A percentile compares a stretch with the other conserved stretches of the same genome.
These are phyloP conservation scores for Ustilago curta DNA, from an alignment of 1,284 basidiomycete species.

Conservation along the genomic window DNA sequence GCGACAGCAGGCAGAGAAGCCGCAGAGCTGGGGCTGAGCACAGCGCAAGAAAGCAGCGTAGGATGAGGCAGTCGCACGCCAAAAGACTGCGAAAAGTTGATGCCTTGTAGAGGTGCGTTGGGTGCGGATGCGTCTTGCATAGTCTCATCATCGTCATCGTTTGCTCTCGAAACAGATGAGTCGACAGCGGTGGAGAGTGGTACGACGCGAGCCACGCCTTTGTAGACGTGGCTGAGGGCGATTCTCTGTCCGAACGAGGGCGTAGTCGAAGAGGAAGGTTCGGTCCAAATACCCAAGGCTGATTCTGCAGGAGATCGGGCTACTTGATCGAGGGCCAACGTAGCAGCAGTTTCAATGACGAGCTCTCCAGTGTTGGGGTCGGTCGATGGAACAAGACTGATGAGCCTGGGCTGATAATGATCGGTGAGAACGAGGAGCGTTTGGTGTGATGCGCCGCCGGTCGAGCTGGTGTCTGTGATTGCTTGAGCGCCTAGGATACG, in stretches of 20 bases:
- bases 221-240: constrained; percentile 51
- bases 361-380: constrained; percentile 14
- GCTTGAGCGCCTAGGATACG: constrained; percentile 41
- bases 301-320: constrained; percentile 57
- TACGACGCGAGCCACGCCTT: constrained; percentile 48
- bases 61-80: constrained; percentile 59
- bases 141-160: constrained; percentile 20
- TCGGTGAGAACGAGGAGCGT: constrained; percentile 57
- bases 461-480: constrained; percentile 17
- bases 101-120: not conserved
- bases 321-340: constrained; percentile 50
- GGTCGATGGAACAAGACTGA: constrained; percentile 26
- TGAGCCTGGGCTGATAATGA: constrained; percentile 52
- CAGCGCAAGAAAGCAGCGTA: constrained; percentile 45
- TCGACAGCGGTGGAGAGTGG: constrained; percentile 21
- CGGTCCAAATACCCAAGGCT: constrained; percentile 39
- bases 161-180: not conserved
- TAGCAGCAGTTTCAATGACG: constrained; percentile 24
- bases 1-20: constrained; percentile 43
- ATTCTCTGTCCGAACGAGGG: constrained; percentile 21
- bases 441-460: constrained; percentile 6
- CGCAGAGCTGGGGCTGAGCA: constrained; percentile 35
- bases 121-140: constrained; percentile 26
- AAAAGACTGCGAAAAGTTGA: constrained; percentile 32
- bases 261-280: constrained; percentile 14